Evolutionary conservation across 192 early-diverging fungal genomes (phyloP), one percentile per base, ranked within the genome.

Genomic region (Podochytrium sp.): DNA sequence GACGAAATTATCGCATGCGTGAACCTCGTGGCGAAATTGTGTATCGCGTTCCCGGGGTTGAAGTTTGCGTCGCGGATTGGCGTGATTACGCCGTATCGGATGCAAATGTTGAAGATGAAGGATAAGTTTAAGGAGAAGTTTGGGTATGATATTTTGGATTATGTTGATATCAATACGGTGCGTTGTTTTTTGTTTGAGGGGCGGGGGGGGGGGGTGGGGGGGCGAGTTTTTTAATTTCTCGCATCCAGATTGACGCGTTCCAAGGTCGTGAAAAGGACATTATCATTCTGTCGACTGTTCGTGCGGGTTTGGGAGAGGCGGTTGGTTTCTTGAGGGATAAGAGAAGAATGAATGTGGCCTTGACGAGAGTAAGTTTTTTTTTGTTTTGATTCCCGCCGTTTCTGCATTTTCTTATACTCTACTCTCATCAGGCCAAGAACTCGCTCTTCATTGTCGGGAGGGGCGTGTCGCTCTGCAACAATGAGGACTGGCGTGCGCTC

Each of bases 231-330:
- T 40, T 32, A 32, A 25, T 55, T n/a, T 12, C n/a, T 30, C 7
- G 20, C 39, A 3, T 12, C 33, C 30, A 83, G 79, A 77, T 87
- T 63, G 95, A 98, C 78, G 96, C 95, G 12, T 99, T 99, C 74
- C 96, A 99, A 81, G 97, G 96, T 4, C 93, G 96, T 79, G 96
- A 98, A 76, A 98, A 98, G 56, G 97, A 97, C 25, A 92, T 98
- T 40, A 94, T 99, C 37, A 94, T 99, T 55, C 92, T 99, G 64
- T 96, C 94, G 0, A 96, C 94, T 68, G 97, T 99, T 23, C 87
- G 96, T 38, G 91, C 95, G 3, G 88, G 74, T 33, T 27, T 65
- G 3, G 75, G 78, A 71, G 56, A 81, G 0, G 85, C 86, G 23
- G 91, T 96, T 40, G 95, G 94, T 16, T 96, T 98, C 74, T 78